These are phyloP conservation scores for Vitis hybrid DNA, from an alignment of 177 flowering plant genomes.

Conservation along the genomic window DNA sequence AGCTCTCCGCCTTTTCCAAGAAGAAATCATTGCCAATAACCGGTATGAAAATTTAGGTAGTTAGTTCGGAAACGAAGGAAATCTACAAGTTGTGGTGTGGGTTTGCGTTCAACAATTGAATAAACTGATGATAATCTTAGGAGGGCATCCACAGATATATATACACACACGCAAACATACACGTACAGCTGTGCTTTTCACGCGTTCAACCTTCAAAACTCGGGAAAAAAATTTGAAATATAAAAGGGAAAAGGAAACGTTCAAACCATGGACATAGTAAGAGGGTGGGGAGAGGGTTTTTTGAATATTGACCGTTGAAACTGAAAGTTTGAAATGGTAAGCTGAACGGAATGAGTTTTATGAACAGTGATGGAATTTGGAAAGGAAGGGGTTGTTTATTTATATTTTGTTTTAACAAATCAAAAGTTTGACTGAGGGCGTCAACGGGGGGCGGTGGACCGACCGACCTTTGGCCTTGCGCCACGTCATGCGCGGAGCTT, in stretches of 20 bases:
- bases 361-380: too few relatives aligned
- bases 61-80: background rate
- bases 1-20: conserved; percentile 37
- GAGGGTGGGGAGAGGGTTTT: background rate
- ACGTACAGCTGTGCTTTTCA: background rate
- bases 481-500: background rate
- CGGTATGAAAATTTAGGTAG: background rate
- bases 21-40: conserved; percentile 28
- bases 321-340: conserved; percentile 37
- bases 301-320: conserved; percentile 43
- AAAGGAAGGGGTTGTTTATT: background rate
- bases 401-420: background rate
- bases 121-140: too few relatives aligned
- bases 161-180: too few relatives aligned
- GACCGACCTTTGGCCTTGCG: background rate
- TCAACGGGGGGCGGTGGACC: conserved; percentile 14
- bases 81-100: too few relatives aligned
- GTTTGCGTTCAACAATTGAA: background rate
- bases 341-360: background rate
- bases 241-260: background rate
- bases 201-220: conserved; percentile 16
- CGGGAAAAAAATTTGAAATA: background rate
- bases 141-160: too few relatives aligned
- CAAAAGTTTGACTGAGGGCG: background rate
- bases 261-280: too few relatives aligned